Base-by-base conservation (phyloP, 2,329 filamentous ascomycete genomes). In the Calonectria ilicicola region DNA sequence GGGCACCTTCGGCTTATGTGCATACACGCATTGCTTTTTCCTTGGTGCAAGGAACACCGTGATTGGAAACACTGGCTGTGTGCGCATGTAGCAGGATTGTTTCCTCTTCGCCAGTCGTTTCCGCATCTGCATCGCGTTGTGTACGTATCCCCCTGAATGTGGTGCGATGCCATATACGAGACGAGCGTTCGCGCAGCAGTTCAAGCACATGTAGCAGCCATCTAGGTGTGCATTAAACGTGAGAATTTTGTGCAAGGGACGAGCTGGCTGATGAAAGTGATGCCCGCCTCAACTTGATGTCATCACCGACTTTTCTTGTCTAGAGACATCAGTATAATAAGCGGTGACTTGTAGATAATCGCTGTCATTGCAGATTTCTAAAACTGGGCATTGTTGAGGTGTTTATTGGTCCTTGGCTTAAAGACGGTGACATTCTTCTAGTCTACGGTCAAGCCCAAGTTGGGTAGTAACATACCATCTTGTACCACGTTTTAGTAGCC, bases 81-180 rank as follows among this genome's bases (percentile, higher is more conserved):
- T 23, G 17, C 49, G 17, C 15, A 5, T 67, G 15, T 32, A 29
- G 15, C 65, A 44, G 32, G 51, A 62, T 23, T 49, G 44, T 47
- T 21, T 62, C 27, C 10, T 27, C n/a, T 15, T 67, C 21, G 42
- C n/a, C 40, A 26, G 23, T 12, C 38, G 29, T 3, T 19, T 10
- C n/a, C 12, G 19, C 27, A 15, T n/a, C 17, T 60, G 51, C 40
- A 27, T 2, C 27, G 12, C 14, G 26, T 8, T 5, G 17, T 27
- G 19, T 3, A 27, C 7, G 14, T 35, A n/a, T 17, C 51, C 51
- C 21, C 23, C 51, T 23, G 21, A n/a, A 35, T 60, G 38, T 38
- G 51, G 27, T 60, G 51, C 51, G 38, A 67, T 40, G 51, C 51
- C 12, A 60, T 46, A 27, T 60, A 67, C 40, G 65, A 67, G 40